These are phyloP conservation scores for Tylopilus cervinicoccineus DNA, from an alignment of 768 basidiomycete genomes.

Conservation along the genomic window DNA sequence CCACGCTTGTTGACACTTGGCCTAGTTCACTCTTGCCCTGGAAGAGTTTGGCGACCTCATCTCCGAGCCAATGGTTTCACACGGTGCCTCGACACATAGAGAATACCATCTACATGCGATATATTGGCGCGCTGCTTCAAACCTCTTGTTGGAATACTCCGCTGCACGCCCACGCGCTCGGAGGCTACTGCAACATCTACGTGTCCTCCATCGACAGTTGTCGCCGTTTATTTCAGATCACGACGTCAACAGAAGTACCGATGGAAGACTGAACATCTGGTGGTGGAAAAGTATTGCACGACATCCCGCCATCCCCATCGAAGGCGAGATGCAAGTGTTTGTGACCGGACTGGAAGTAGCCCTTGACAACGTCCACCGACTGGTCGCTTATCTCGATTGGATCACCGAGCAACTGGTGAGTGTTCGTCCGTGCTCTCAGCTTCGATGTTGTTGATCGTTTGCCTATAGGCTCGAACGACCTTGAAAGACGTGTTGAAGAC, in stretches of 20 bases:
- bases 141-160: conserved; percentile 31
- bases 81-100: background rate
- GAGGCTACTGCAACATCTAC: conserved; percentile 15
- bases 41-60: conserved; percentile 25
- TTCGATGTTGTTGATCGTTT: conserved; percentile 2
- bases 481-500: conserved; percentile 11
- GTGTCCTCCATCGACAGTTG: conserved; percentile 12
- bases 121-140: conserved; percentile 29
- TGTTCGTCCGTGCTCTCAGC: background rate
- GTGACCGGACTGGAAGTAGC: conserved; percentile 20
- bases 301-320: background rate
- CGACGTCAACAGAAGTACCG: background rate
- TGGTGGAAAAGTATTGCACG: conserved; percentile 9
- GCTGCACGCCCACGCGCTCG: conserved; percentile 22
- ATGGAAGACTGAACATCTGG: background rate
- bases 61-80: conserved; percentile 1
- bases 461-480: conserved; percentile 16
- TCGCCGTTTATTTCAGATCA: background rate
- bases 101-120: conserved; percentile 18
- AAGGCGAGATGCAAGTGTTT: conserved; percentile 12
- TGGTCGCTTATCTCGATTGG: conserved; percentile 28
- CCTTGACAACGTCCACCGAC: conserved; percentile 16
- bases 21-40: conserved; percentile 27
- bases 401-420: conserved; percentile 27
- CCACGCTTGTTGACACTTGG: background rate